Conservation (phyloP, 2,329 filamentous ascomycete genomes). For the Fusarium liriodendri region DNA sequence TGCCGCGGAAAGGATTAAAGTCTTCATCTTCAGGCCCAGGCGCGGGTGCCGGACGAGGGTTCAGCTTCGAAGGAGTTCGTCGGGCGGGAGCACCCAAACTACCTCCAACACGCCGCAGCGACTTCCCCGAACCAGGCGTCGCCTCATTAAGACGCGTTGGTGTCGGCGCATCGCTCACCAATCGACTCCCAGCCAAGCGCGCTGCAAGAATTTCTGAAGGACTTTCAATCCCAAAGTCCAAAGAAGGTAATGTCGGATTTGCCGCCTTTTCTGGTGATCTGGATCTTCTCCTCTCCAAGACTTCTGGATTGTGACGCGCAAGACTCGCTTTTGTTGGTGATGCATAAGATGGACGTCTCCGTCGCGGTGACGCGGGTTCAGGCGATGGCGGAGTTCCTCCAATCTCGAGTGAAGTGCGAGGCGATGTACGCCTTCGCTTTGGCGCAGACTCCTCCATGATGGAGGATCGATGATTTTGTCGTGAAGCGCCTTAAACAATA, state of each 20-base stretch:
- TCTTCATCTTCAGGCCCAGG: conserved; percentile 49
- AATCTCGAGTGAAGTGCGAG: conserved; percentile 51
- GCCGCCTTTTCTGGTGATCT: conserved; percentile 48
- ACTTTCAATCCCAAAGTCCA: conserved; percentile 39
- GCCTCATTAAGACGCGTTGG: conserved; percentile 25
- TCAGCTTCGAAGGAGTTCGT: conserved; percentile 56
- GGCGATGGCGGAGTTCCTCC: conserved; percentile 35
- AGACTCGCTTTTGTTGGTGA: conserved; percentile 76
- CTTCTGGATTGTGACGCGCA: conserved; percentile 69
- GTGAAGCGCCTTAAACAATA: not conserved
- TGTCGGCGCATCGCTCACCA: conserved; percentile 38
- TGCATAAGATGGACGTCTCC: conserved; percentile 67
- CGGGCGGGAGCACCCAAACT: conserved; percentile 51
- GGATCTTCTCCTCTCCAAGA: conserved; percentile 60
- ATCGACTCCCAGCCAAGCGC: conserved; percentile 44
- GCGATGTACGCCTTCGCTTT: conserved; percentile 73
- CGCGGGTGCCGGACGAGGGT: conserved; percentile 60
- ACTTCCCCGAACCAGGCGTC: conserved; percentile 24
- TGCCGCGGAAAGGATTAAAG: conserved; percentile 47
- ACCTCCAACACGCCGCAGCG: conserved; percentile 40
- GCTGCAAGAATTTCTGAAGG: conserved; percentile 45
- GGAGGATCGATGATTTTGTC: not conserved
- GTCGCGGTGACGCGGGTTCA: conserved; percentile 46
- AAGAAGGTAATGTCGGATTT: conserved; percentile 15
- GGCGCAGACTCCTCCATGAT: conserved; percentile 66